These are phyloP conservation scores for Pythium graminicola DNA, from an alignment of 352 stramenopile genomes.

Conservation along the genomic window DNA sequence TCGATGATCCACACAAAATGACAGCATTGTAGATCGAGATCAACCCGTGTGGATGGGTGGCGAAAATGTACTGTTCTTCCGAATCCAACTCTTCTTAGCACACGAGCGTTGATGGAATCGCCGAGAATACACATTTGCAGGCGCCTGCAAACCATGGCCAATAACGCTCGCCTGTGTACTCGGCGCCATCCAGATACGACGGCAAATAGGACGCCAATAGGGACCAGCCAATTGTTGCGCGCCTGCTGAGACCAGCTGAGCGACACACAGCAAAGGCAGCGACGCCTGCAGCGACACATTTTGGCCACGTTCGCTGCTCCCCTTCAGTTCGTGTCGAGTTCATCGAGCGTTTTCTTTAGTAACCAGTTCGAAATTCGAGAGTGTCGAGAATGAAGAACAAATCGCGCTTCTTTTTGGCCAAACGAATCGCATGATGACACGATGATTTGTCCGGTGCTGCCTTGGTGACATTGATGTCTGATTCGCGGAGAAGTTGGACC, in stretches of 20 bases:
- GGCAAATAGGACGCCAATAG: slow-evolving; percentile 24
- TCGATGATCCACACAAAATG: slow-evolving; percentile 49
- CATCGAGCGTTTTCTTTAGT: not conserved
- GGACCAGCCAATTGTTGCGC: slow-evolving; percentile 16
- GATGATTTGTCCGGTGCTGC: no score
- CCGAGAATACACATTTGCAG: slow-evolving; percentile 26
- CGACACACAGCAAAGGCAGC: slow-evolving; percentile 20
- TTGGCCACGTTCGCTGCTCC: slow-evolving; percentile 20
- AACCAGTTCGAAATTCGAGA: no score
- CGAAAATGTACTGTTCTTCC: slow-evolving; percentile 70
- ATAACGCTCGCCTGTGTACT: slow-evolving; percentile 25
- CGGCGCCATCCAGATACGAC: slow-evolving; percentile 26
- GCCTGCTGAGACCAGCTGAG: not conserved
- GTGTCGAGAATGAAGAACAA: not conserved
- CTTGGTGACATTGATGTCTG: no score
- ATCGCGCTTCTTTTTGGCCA: not conserved
- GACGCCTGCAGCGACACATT: slow-evolving; percentile 17
- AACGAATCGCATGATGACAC: not conserved
- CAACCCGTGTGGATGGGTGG: slow-evolving; percentile 68
- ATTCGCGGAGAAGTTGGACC: no score
- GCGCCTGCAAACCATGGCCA: slow-evolving; percentile 21
- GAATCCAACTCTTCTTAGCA: slow-evolving; percentile 60
- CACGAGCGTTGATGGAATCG: slow-evolving; percentile 52
- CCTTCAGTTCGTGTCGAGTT: not conserved
- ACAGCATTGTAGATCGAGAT: slow-evolving; percentile 64